phyloP scores from a whole-genome alignment of 1,139 yeast genomes.

The Meyerozyma athensensis region DNA sequence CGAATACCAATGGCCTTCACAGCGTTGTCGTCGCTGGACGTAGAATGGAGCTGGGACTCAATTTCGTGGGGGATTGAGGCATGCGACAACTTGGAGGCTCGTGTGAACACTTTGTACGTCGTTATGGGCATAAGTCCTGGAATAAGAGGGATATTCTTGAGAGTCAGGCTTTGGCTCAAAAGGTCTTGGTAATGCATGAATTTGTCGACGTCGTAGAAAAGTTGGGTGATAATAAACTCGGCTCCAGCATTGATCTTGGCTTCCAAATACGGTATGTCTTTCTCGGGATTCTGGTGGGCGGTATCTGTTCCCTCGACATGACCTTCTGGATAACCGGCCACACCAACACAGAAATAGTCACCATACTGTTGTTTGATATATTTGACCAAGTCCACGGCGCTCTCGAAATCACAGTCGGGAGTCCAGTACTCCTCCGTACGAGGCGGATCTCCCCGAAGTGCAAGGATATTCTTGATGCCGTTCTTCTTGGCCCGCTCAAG shows the following conservation, averaged over 20 bases:
- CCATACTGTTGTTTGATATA: conserved; percentile 70
- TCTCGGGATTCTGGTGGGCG: conserved; percentile 53
- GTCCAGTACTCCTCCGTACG: conserved; percentile 70
- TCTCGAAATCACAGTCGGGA: conserved; percentile 52
- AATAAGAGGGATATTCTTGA: conserved; percentile 51
- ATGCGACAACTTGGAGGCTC: conserved; percentile 88
- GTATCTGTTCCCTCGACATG: conserved; percentile 79
- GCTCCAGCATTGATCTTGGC: conserved; percentile 48
- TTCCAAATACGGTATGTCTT: conserved; percentile 68
- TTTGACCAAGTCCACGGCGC: conserved; percentile 79
- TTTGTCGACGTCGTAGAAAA: conserved; percentile 40
- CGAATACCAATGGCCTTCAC: conserved; percentile 84
- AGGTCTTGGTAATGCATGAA: conserved; percentile 35
- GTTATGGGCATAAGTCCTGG: conserved; percentile 98
- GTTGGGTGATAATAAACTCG: conserved; percentile 41
- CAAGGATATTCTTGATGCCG: conserved; percentile 84
- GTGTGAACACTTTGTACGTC: conserved; percentile 75
- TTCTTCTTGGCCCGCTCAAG: conserved; percentile 62
- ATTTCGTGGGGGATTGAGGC: conserved; percentile 67
- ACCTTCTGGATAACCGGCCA: conserved; percentile 96
- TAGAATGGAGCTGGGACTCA: conserved; percentile 43
- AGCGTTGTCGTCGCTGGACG: conserved; percentile 72
- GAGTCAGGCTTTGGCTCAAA: conserved; percentile 30
- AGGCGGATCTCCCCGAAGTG: conserved; percentile 96
- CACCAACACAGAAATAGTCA: conserved; percentile 79